These are phyloP conservation scores for Amanita exitialis DNA, from an alignment of 768 basidiomycete species.

Conservation along the genomic window DNA sequence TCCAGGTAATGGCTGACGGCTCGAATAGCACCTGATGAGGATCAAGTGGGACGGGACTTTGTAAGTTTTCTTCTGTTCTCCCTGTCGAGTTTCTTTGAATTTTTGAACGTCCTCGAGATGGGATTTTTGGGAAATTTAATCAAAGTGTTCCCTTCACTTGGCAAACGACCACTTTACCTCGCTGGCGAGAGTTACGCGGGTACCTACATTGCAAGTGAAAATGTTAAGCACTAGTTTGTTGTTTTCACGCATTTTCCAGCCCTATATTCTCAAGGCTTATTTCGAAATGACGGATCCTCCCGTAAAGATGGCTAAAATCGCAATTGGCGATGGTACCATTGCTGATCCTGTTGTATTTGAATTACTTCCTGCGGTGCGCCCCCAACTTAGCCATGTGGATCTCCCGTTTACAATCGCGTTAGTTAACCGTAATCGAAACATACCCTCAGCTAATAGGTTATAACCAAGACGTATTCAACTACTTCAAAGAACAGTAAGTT, in stretches of 20 bases:
- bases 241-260: constrained; percentile 26
- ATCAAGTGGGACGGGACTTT: constrained; percentile 53
- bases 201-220: constrained; percentile 46
- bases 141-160: constrained; percentile 63
- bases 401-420: constrained; percentile 1
- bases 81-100: neutral
- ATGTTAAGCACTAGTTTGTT: neutral
- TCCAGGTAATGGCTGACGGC: neutral
- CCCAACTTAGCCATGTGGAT: neutral
- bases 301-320: constrained; percentile 56
- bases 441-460: constrained; percentile 73
- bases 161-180: constrained; percentile 54
- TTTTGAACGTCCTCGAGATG: constrained; percentile 30
- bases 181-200: constrained; percentile 75
- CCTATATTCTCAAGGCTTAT: constrained; percentile 68
- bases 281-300: constrained; percentile 55
- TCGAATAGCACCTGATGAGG: constrained; percentile 42
- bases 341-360: constrained; percentile 40
- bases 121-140: constrained; percentile 64
- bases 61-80: constrained; percentile 20
- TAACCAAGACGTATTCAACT: constrained; percentile 52
- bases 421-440: constrained; percentile 55
- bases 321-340: constrained; percentile 61
- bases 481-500: constrained; percentile 60
- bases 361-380: constrained; percentile 44